Evolutionary conservation across 2,329 filamentous ascomycete species (phyloP), one percentile per base, ranked within the genome.

Genomic region (Trichoderma afroharzianum): DNA sequence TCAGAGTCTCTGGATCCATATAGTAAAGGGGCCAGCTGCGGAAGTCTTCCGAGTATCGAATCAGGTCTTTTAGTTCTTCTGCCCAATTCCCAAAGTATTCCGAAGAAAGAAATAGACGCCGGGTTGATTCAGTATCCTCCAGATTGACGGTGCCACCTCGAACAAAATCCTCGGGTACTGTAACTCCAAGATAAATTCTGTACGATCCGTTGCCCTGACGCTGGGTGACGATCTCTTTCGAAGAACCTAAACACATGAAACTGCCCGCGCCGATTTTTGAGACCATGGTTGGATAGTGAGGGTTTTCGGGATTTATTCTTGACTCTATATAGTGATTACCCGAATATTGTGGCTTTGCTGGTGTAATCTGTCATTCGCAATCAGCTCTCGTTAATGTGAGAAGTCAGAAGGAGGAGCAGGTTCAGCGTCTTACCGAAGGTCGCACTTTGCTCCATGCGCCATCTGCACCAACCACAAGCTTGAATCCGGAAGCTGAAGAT

Each of bases 371-470:
- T 8, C 18, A 28, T 5, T 36, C 14, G 15, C 15, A 26, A 5
- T 67, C 14, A 67, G 75, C 14, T 47, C n/a, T 4, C 9, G n/a
- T n/a, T 14, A 43, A 59, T 18, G n/a, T 3, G 8, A 18, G 21
- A 15, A 8, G 14, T 6, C 24, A 6, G 7, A 12, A 8, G 7
- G 9, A 14, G 1, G 8, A 9, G 33, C 8, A 33, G 32, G 15
- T 6, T 8, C 7, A 32, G 9, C 28, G 9, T 47, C 69, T 26
- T 68, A 71, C 69, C 69, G 62, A 59, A n/a, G 73, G 74, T 36
- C 78, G 78, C 6, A 82, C 77, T 68, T 81, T 81, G 64, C 80
- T 81, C 81, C 80, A 83, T 2, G 80, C 80, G 3, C 81, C 81
- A 33, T 82, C 81, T 0, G 80, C 81, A 5, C 81, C 81, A 21